Evolutionary conservation across 257 asterid genomes (phyloP).

Genomic region (Solanum paucissectum): DNA sequence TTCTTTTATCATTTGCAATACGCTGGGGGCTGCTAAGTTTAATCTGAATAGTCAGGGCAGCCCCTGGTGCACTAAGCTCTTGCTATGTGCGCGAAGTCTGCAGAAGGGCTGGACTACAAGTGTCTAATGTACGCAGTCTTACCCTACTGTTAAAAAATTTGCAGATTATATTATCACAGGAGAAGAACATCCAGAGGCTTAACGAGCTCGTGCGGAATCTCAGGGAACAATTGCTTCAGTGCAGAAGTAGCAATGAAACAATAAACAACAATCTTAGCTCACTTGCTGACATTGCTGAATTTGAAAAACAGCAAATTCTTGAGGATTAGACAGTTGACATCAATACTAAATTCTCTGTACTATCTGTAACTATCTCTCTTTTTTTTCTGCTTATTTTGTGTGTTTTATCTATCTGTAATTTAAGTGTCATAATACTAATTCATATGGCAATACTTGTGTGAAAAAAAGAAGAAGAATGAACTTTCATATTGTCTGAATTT

Average conservation of each 20-base stretch:
- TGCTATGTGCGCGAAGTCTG: neutral
- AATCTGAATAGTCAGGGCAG: neutral
- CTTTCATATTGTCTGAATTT: neutral
- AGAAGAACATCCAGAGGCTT: slow-evolving; percentile 70
- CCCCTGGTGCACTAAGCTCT: neutral
- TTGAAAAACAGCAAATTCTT: slow-evolving; percentile 47
- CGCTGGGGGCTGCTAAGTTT: neutral
- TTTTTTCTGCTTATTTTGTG: neutral
- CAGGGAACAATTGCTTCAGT: slow-evolving; percentile 57
- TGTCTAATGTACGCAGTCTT: neutral
- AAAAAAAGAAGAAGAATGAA: neutral
- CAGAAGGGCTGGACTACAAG: neutral
- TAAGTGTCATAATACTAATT: neutral
- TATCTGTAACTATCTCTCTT: neutral
- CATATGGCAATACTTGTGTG: neutral
- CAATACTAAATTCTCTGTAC: neutral
- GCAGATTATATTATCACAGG: slow-evolving; percentile 82
- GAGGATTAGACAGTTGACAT: slow-evolving; percentile 37
- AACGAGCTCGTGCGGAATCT: slow-evolving; percentile 62
- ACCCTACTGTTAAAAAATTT: neutral
- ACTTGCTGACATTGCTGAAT: slow-evolving; percentile 35
- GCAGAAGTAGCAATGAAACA: slow-evolving; percentile 46
- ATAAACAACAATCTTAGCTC: slow-evolving; percentile 27
- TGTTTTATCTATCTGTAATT: neutral
- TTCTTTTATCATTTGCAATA: neutral